Percentiles rank a stretch among this genome's conserved stretches.
Evolutionary conservation across 176 grass and related monocot genomes (phyloP).

Genomic region (Musa beccarii): DNA sequence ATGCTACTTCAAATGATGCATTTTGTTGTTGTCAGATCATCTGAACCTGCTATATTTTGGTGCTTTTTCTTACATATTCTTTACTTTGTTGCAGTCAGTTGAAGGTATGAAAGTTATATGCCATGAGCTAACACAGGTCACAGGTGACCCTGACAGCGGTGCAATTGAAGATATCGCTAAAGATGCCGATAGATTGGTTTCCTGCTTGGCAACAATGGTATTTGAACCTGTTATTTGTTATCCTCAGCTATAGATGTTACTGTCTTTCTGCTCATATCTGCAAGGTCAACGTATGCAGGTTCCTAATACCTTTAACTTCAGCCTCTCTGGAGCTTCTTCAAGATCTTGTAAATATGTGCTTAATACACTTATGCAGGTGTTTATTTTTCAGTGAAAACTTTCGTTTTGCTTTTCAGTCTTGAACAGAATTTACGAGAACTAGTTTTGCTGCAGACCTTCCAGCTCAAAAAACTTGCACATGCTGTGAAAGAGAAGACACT

Average conservation of each 20-base stretch:
- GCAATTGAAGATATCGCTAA: slow-evolving; percentile 76
- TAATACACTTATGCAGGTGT: slow-evolving; percentile 98
- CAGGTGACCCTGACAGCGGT: slow-evolving; percentile 55
- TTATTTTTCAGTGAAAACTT: background rate
- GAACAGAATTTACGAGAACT: slow-evolving; percentile 6
- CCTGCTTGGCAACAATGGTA: slow-evolving; percentile 86
- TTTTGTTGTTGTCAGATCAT: background rate
- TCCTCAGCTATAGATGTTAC: background rate
- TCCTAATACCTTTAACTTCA: slow-evolving; percentile 92
- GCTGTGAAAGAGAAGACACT: slow-evolving; percentile 83
- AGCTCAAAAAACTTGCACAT: slow-evolving; percentile 91
- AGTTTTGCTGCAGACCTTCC: slow-evolving; percentile 53
- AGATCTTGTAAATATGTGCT: slow-evolving; percentile 98
- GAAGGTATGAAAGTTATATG: slow-evolving; percentile 99
- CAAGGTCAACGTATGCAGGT: slow-evolving; percentile 42
- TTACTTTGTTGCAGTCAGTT: slow-evolving; percentile 64
- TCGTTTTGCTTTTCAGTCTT: slow-evolving; percentile 1
- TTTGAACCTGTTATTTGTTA: slow-evolving; percentile 16
- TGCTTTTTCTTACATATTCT: too few species aligned
- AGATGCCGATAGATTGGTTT: slow-evolving; percentile 94
- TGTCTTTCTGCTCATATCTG: background rate
- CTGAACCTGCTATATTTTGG: background rate
- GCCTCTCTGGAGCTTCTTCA: slow-evolving; percentile 91
- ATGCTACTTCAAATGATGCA: slow-evolving; percentile 8
- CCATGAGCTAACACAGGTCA: slow-evolving; percentile 78